These are phyloP conservation scores for Eremothecium cymbalariae DNA, from an alignment of 1,139 yeast species.

Conservation along the genomic window DNA sequence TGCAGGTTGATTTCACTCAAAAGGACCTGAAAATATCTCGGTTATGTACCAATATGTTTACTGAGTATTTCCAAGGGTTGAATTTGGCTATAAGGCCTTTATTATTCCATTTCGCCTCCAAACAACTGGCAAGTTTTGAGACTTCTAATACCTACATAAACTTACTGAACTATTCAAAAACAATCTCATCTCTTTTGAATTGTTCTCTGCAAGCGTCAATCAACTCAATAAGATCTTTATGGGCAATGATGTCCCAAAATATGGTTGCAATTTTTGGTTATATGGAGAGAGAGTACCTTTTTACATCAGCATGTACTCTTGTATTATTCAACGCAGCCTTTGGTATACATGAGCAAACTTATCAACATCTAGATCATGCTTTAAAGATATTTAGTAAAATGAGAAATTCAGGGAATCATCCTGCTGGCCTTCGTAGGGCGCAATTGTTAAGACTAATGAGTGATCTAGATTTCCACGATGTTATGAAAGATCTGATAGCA, in stretches of 20 bases:
- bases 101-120: slow-evolving; percentile 68
- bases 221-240: slow-evolving; percentile 63
- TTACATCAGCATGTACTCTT: slow-evolving; percentile 72
- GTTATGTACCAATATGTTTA: slow-evolving; percentile 67
- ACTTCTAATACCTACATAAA: slow-evolving; percentile 52
- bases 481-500: slow-evolving; percentile 47
- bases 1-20: slow-evolving; percentile 55
- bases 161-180: slow-evolving; percentile 58
- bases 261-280: slow-evolving; percentile 82
- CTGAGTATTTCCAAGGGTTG: slow-evolving; percentile 80
- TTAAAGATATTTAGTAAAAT: slow-evolving; percentile 60
- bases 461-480: slow-evolving; percentile 60
- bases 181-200: slow-evolving; percentile 60
- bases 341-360: slow-evolving; percentile 73
- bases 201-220: slow-evolving; percentile 81
- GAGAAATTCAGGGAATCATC: slow-evolving; percentile 70
- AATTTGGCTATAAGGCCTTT: slow-evolving; percentile 77
- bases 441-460: slow-evolving; percentile 59
- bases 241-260: slow-evolving; percentile 65
- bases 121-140: slow-evolving; percentile 50
- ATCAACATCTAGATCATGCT: slow-evolving; percentile 67
- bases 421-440: slow-evolving; percentile 66
- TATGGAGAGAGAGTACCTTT: slow-evolving; percentile 81
- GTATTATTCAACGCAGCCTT: slow-evolving; percentile 72
- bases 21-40: slow-evolving; percentile 54